Evolutionary conservation across 768 basidiomycete species (phyloP), one percentile per base, ranked within the genome.

Genomic region (Boletus fagicola): DNA sequence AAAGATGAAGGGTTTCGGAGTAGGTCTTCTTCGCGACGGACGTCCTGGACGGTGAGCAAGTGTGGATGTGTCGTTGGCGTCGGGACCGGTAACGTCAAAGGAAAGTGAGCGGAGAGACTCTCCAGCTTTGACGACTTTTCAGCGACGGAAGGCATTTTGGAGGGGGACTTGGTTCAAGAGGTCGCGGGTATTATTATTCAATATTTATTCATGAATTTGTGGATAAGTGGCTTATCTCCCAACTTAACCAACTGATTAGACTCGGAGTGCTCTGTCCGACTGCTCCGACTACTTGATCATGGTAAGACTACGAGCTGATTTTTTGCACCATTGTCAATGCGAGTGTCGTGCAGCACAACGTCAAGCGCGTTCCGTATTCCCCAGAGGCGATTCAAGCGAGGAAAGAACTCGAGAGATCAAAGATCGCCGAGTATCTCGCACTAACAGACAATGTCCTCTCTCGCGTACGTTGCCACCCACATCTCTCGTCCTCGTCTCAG

Each of bases 1-100:
- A 96, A 94, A 35, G 94, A 96, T 36, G 83, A 81, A 11, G 94
- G 92, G 72, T 98, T 98, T 59, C 92, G 83, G 38, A 94, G 77
- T 8, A 98, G 82, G 74, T 98, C 95, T 73, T 98, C 96, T 76
- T 97, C 96, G 47, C 93, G 86, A 62, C 88, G 81, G 33, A 97
- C 70, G 72, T 98, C 94, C 51, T 83, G 80, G 40, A 83, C 74
- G 8, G 84, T 77, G 63, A 98, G 78, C 57, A 98, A 80, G 58
- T 86, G 77, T 9, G 90, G 81, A 66, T 94, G 85, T 0, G 88
- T 90, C 44, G 80, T 75, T 7, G 94, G 94, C 2, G 83, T 88
- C 15, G 96, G 96, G 51, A 88, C 75, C 18, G 96, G 96, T 52
- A 82, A 80, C 5, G 95, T 91, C 60, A 99, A 76, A 2, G 96